Evolutionary conservation across 257 asterid species (phyloP), one percentile per base, ranked within the genome.

Genomic region (Lantana camara): DNA sequence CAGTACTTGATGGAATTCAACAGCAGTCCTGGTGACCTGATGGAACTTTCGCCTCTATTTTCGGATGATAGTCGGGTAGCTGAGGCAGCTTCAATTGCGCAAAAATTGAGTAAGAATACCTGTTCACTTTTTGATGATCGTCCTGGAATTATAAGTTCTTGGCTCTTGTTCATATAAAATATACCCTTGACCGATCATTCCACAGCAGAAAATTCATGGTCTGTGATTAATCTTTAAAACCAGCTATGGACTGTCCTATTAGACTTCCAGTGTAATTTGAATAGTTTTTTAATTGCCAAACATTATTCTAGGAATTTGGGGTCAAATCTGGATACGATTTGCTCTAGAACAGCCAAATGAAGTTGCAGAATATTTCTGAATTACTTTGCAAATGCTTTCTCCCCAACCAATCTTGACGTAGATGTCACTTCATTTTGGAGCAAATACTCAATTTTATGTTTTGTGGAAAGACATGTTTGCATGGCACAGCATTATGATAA

Each of bases 1-100:
- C 92, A 94, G 99, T 94, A 88, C 85, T 75, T 90, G 84, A 90
- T 94, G 97, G 99, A 94, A 85, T 94, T 94, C 68, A 90, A 90
- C 74, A 81, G 96, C 77, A 94, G 95, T 76, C 97, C 96, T 13
- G 96, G 96, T 57, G 99, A 94, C 81, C 79, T 90, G 64, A 88
- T 94, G 99, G 97, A 94, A 75, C 95, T 94, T 64, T 94, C 99
- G 69, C 91, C 97, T 54, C 80, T 94, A 60, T 94, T 94, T 75
- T 90, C 96, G 71, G 96, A 94, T 76, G 97, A 94, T 79, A 90
- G 95, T 71, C 96, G 97, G 66, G 99, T 90, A 16, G 97, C 96
- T 7, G 96, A 94, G 77, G 97, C 99, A 75, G 99, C 99, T 76
- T 88, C 99, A 34, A 88, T 94, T 73, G 97, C 99, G 32, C 96